Evolutionary conservation across 2,329 filamentous ascomycete species (phyloP), one percentile per base, ranked within the genome.

Genomic region (Cladosporium sp.): DNA sequence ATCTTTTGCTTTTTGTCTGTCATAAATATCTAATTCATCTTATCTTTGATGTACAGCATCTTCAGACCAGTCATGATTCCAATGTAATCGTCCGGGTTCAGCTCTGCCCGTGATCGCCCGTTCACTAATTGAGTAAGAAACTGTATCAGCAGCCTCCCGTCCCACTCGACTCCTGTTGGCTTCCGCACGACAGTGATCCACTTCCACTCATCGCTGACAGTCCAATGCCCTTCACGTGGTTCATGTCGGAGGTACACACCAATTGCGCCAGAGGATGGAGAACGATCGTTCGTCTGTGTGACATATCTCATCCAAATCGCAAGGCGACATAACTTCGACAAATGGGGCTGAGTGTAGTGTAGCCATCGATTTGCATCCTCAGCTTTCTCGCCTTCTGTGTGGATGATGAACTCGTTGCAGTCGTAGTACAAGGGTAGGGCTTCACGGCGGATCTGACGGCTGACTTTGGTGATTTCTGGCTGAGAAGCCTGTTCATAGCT

Each of bases 151-250:
- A 64, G 62, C 15, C 60, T 59, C 5, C 59, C 66, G 60, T 70
- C 67, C n/a, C 40, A 51, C 9, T 64, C 58, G 5, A 67, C 37
- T 12, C 57, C 61, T 5, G 45, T 43, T 5, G 67, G 68, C 42
- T 60, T 66, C 12, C 68, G 57, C 9, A 69, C 58, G 19, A 69
- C 66, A 15, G 67, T 70, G 22, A 70, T 64, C 69, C 69, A 70
- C 22, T 49, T 57, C 67, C 69, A 70, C 14, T 45, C 38, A 11
- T 61, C 42, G 15, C 66, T 63, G 4, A 67, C 61, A 17, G 45
- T 50, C 66, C 66, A 69, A 6, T 6, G 3, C 2, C 34, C 30
- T 5, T 12, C 34, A 3, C 43, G 25, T n/a, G 51, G 57, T 20
- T 58, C 36, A 37, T 63, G 61, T 38, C 60, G 45, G 19, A 68